Conservation (phyloP, 148 eudicot genomes). For the Drosera capensis region DNA sequence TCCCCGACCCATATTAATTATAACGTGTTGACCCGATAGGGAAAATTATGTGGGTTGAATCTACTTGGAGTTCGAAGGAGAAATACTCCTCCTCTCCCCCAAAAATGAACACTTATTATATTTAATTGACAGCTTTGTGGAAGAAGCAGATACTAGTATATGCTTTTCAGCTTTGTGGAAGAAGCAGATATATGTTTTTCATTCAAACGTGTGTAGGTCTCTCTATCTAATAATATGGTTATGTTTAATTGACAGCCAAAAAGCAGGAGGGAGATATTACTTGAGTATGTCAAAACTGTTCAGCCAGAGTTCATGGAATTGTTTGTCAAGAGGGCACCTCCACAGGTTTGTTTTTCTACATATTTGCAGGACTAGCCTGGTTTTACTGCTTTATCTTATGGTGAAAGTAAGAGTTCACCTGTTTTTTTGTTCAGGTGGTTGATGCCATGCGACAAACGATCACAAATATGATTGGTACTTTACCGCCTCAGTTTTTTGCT, state of each 20-base stretch:
- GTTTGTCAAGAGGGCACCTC: constrained; percentile 79
- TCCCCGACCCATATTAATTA: too few species aligned
- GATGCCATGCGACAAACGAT: constrained; percentile 96
- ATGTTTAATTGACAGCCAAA: constrained; percentile 26
- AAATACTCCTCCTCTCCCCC: too few species aligned
- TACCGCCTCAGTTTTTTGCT: constrained; percentile 79
- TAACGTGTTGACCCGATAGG: too few species aligned
- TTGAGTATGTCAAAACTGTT: constrained; percentile 71
- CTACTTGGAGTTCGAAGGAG: too few species aligned
- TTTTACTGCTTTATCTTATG: background rate
- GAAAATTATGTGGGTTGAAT: too few species aligned
- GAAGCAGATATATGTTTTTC: background rate
- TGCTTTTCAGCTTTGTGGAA: background rate
- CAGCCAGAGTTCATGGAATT: constrained; percentile 87
- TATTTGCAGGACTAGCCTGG: background rate
- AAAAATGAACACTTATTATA: too few species aligned
- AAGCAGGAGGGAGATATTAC: constrained; percentile 57
- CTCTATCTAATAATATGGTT: constrained; percentile 1
- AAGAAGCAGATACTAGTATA: too few species aligned
- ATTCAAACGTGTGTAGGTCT: background rate
- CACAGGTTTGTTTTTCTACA: constrained; percentile 32
- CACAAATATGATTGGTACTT: constrained; percentile 82
- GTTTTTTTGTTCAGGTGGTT: constrained; percentile 39
- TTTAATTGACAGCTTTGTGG: too few species aligned
- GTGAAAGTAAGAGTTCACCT: background rate